Conservation (phyloP, 768 basidiomycete species). For the Neoboletus brunneissimus region DNA sequence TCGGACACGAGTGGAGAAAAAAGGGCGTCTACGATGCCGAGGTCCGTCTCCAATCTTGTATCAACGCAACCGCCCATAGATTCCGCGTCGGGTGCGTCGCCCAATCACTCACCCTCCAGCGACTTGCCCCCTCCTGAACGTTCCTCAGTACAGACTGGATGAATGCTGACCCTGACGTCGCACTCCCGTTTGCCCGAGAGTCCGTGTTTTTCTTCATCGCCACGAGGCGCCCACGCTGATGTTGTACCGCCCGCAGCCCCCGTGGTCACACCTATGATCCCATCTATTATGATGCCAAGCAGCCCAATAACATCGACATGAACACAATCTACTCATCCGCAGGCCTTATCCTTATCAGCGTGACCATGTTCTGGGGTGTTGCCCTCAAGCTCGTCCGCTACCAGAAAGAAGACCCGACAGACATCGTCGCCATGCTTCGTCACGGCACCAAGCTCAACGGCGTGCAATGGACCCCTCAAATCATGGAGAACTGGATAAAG, state of each 20-base stretch:
- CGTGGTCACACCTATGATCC: constrained; percentile 49
- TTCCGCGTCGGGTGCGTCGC: constrained; percentile 46
- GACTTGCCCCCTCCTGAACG: neutral
- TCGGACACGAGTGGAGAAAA: constrained; percentile 51
- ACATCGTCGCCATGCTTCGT: constrained; percentile 66
- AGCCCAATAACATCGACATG: constrained; percentile 46
- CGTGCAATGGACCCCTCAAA: constrained; percentile 51
- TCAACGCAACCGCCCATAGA: constrained; percentile 48
- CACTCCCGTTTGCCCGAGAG: constrained; percentile 64
- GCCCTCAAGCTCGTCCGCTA: constrained; percentile 73
- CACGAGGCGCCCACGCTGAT: constrained; percentile 11
- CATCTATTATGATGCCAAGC: constrained; percentile 52
- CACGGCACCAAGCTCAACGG: constrained; percentile 53
- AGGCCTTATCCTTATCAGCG: constrained; percentile 56
- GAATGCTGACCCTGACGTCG: constrained; percentile 72
- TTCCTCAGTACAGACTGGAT: constrained; percentile 56
- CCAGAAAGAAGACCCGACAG: constrained; percentile 56
- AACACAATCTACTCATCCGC: constrained; percentile 57
- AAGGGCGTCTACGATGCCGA: constrained; percentile 51
- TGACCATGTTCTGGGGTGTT: constrained; percentile 70
- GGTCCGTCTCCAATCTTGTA: constrained; percentile 54
- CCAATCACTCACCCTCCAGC: neutral
- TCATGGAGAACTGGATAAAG: constrained; percentile 57
- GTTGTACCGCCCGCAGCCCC: constrained; percentile 11
- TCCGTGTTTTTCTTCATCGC: constrained; percentile 32